Evolutionary conservation across 495 filamentous ascomycete species (phyloP), one percentile per base, ranked within the genome.

Genomic region (Hamigera avellanea): DNA sequence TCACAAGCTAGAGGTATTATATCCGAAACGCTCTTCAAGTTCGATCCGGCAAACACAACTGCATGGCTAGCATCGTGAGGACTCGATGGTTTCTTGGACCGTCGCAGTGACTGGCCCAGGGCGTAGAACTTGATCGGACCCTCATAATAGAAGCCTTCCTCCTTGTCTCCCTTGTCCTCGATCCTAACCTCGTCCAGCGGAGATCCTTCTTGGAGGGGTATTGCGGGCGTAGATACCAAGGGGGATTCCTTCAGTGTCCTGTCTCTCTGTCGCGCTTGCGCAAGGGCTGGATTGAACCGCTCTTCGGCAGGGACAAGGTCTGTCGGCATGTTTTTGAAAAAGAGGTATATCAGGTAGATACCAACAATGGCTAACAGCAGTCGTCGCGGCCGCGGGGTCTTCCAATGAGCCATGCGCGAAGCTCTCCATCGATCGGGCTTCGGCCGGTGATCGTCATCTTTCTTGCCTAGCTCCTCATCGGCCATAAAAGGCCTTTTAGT

Each of bases 381-480:
- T 29, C 70, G 54, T 32, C 70, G 62, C 40, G 57, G 59, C 32
- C 69, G 65, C 29, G 59, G 57, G 13, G 42, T 38, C 32, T 52
- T 54, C 40, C 57, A 59, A 27, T 42, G 42, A 18, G 50, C 51
- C 39, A 55, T 41, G 12, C 54, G 40, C 26, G 53, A 44, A 26
- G 51, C 41, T 33, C 46, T 49, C 15, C 39, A 26, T 32, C 37
- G 40, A 19, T 46, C 47, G 15, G 42, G 42, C 23, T 41, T 43
- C 3, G 59, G 62, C 36, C 61, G 68, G 50, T 73, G 72, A 45
- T 81, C 78, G 50, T 82, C 78, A 49, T 80, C 68, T 40, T 72
- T 75, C 59, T 81, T 81, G 32, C 76, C 78, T n/a, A 78, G 66
- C 64, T 81, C 78, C 57, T 76, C 76, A 53, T 82, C 78, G 32